These are phyloP conservation scores for Periconia sp. DNA, from an alignment of 2,329 filamentous ascomycete genomes.

Conservation along the genomic window DNA sequence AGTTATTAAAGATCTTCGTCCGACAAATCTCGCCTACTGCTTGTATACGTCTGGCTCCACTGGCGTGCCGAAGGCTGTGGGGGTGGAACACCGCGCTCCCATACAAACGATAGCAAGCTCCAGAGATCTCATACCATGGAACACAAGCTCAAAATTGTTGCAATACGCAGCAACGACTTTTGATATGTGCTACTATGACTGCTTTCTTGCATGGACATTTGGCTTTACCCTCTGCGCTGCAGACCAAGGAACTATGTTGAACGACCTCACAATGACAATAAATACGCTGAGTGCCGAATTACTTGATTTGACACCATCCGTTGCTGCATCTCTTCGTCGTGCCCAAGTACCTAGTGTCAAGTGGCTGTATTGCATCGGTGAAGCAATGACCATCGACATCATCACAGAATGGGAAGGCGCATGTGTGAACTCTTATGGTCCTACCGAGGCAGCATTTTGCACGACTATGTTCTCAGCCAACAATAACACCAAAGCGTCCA, in stretches of 20 bases:
- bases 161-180: conserved; percentile 49
- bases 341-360: conserved; percentile 40
- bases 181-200: conserved; percentile 53
- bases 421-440: conserved; percentile 50
- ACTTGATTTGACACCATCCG: conserved; percentile 48
- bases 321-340: conserved; percentile 40
- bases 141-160: conserved; percentile 38
- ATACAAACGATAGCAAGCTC: conserved; percentile 47
- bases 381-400: conserved; percentile 45
- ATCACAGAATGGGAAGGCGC: conserved; percentile 41
- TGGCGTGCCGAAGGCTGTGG: conserved; percentile 48
- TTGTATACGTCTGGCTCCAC: conserved; percentile 50
- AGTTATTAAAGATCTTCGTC: conserved; percentile 21
- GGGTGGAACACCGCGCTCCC: conserved; percentile 45
- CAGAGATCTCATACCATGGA: conserved; percentile 43
- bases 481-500: conserved; percentile 33
- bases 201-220: conserved; percentile 49
- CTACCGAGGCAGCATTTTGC: conserved; percentile 49
- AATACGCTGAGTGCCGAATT: conserved; percentile 39
- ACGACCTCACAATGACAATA: conserved; percentile 40
- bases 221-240: conserved; percentile 48
- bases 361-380: conserved; percentile 50
- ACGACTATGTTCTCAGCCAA: conserved; percentile 44
- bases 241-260: conserved; percentile 41
- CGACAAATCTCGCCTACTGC: conserved; percentile 43